Evolutionary conservation across 257 asterid genomes (phyloP), one percentile per base, ranked within the genome.

Genomic region (Przewalskia tangutica): DNA sequence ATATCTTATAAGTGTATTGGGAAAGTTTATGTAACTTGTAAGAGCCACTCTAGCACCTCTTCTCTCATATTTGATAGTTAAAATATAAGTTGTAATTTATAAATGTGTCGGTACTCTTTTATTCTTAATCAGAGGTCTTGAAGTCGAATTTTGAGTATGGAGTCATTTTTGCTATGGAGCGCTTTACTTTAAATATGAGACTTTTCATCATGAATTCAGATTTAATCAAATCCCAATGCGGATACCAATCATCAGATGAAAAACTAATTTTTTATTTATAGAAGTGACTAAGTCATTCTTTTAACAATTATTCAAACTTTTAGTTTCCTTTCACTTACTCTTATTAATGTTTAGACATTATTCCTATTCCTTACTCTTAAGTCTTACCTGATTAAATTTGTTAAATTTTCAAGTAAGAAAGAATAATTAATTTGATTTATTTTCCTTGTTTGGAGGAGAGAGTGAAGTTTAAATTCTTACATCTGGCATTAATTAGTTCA

Each of bases 141-240:
- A 0, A 7, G 20, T 60, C 0, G 1, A 60, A 0, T 2, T 0
- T 60, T 60, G 7, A 27, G 9, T 20, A 20, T 60, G 3, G 9
- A 60, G 0, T 60, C 23, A 4, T 60, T 7, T 60, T 60, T 60
- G 16, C 23, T 20, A 4, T 9, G 17, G 0, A 20, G 7, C 10
- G 16, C 11, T 60, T 60, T 20, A 20, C 10, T 0, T 4, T 2
- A 27, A 20, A 60, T 60, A 9, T 60, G 8, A 20, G 16, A 60
- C 4, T 5, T 27, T 11, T 10, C 0, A 0, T 27, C 0, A 2
- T 1, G 2, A 27, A 63, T 63, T 0, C 3, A 0, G 27, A 27
- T 63, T 12, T 63, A 11, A 0, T 63, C 0, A 0, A 0, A 32
- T 0, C 12, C 5, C 0, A 27, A 32, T 63, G 32, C 27, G 8